Percentiles rank a stretch among this genome's conserved stretches.
phyloP scores from a whole-genome alignment of 139 green algal genomes.

The Bryopsis sp. region DNA sequence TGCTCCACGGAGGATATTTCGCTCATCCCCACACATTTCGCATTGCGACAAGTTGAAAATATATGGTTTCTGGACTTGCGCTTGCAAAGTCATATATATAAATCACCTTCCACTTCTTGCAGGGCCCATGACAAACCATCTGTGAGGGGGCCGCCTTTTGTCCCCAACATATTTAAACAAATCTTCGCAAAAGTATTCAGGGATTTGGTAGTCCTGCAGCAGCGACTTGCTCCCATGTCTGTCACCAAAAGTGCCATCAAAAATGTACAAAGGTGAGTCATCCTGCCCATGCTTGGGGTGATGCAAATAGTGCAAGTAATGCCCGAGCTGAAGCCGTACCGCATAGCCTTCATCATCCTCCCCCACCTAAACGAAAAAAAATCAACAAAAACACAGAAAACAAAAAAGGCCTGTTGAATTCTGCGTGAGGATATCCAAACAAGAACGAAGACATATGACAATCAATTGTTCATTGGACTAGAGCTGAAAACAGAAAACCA shows the following conservation, averaged over 20 bases:
- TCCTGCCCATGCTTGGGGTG: conserved; percentile 42
- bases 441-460: background rate
- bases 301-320: conserved; percentile 61
- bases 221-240: conserved; percentile 23
- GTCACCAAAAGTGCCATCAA: conserved; percentile 55
- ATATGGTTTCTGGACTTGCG: background rate
- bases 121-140: conserved; percentile 70
- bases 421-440: background rate
- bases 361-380: conserved; percentile 55
- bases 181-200: conserved; percentile 65
- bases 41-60: background rate
- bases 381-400: background rate
- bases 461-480: conserved; percentile 1
- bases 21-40: background rate
- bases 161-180: conserved; percentile 68
- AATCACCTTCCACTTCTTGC: conserved; percentile 36
- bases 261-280: conserved; percentile 71
- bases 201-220: conserved; percentile 53
- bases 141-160: conserved; percentile 55
- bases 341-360: conserved; percentile 85
- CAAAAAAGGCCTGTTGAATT: too few species aligned
- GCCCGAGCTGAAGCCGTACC: conserved; percentile 64
- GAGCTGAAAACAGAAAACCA: background rate
- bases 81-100: background rate
- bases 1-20: background rate